Conservation (phyloP, 805 yeast species). For the Diddensiella transvaalensis region DNA sequence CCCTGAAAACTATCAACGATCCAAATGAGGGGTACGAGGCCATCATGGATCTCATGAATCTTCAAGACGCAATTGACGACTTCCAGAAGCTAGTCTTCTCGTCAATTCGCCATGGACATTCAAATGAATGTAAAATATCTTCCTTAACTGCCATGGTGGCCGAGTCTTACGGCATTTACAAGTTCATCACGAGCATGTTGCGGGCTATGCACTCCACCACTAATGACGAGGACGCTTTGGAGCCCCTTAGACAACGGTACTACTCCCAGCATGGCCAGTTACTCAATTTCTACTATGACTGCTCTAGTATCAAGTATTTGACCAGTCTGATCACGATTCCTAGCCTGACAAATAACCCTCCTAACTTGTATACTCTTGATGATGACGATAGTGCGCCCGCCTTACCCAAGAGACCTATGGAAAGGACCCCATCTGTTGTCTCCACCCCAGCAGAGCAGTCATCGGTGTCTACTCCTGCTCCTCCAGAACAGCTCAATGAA, state of each 20-base stretch:
- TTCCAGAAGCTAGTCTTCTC: constrained; percentile 75
- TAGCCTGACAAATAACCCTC: constrained; percentile 55
- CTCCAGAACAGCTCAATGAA: constrained; percentile 38
- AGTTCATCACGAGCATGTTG: constrained; percentile 84
- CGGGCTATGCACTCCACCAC: constrained; percentile 78
- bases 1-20: constrained; percentile 80
- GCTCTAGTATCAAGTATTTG: constrained; percentile 77
- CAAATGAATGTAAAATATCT: constrained; percentile 71
- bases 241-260: constrained; percentile 69
- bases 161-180: constrained; percentile 89
- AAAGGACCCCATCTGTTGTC: constrained; percentile 23
- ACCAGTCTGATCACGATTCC: constrained; percentile 81
- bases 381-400: constrained; percentile 38
- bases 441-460: constrained; percentile 28
- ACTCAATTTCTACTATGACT: constrained; percentile 83
- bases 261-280: constrained; percentile 65
- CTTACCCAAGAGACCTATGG: constrained; percentile 39
- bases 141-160: constrained; percentile 87
- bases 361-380: constrained; percentile 50
- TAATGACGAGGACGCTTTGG: constrained; percentile 70
- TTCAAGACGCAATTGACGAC: constrained; percentile 81
- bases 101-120: constrained; percentile 52
- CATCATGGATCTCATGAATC: constrained; percentile 73
- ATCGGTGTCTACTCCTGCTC: constrained; percentile 28
- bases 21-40: constrained; percentile 96